phyloP scores from a whole-genome alignment of 108 stramenopile species.

The Pseudonitzschia multiseries region DNA sequence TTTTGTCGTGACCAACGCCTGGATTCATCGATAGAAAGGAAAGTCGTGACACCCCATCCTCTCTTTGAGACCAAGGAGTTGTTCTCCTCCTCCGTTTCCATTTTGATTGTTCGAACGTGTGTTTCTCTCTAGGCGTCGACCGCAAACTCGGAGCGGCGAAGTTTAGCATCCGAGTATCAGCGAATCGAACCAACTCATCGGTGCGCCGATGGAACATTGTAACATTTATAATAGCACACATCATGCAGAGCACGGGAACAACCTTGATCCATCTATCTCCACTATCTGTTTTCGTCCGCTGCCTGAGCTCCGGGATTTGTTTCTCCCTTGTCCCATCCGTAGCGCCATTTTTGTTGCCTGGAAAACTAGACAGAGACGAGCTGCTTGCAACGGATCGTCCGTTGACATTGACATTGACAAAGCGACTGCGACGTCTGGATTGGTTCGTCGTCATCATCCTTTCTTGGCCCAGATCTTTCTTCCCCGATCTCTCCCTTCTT shows the following conservation, averaged over 20 bases:
- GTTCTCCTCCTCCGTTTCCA: constrained; percentile 5
- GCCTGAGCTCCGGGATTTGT: not conserved
- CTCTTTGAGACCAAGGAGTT: not conserved
- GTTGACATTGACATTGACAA: too few relatives aligned
- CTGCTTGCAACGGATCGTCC: not conserved
- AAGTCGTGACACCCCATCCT: not conserved
- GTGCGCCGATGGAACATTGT: not conserved
- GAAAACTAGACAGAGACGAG: not conserved
- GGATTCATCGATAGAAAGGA: not conserved
- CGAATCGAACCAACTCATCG: not conserved
- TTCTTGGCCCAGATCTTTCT: not conserved
- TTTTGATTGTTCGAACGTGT: not conserved
- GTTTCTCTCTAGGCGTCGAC: not conserved
- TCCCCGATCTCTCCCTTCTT: too few relatives aligned
- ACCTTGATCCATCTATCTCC: not conserved
- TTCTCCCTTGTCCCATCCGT: not conserved
- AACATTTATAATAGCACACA: not conserved
- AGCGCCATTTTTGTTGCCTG: not conserved
- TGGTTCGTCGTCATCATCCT: not conserved
- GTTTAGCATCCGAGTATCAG: not conserved
- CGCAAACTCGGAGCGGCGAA: constrained; percentile 1
- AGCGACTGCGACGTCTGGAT: not conserved
- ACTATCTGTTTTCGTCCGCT: not conserved
- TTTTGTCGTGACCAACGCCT: not conserved
- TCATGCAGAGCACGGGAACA: not conserved